Conservation (phyloP, 2,329 filamentous ascomycete species). For the Aspergillus unguis region DNA sequence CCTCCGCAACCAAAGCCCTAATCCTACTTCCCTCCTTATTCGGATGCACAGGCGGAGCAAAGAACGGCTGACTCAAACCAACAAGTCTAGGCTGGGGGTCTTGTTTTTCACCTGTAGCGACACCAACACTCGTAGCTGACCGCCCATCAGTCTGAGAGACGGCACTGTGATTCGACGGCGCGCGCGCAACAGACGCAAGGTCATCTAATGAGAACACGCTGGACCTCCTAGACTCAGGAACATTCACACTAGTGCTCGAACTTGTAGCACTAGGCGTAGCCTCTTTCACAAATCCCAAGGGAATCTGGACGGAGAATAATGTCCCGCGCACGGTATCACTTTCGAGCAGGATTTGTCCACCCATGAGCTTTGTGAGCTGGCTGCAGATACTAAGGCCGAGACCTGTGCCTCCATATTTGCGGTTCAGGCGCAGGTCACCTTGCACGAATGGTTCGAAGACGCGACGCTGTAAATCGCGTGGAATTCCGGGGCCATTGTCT, state of each 20-base stretch:
- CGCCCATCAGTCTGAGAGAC: slow-evolving; percentile 15
- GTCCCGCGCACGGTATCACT: slow-evolving; percentile 73
- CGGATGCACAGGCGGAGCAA: slow-evolving; percentile 36
- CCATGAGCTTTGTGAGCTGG: slow-evolving; percentile 80
- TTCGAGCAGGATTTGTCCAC: slow-evolving; percentile 67
- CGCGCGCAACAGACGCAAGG: slow-evolving; percentile 21
- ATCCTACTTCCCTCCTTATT: slow-evolving; percentile 65
- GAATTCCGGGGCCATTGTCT: slow-evolving; percentile 84
- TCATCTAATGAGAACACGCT: slow-evolving; percentile 31
- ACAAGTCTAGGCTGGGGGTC: slow-evolving; percentile 74
- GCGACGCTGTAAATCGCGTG: slow-evolving; percentile 69
- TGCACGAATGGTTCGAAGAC: slow-evolving; percentile 96
- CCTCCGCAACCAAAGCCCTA: slow-evolving; percentile 81
- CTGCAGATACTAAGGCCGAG: slow-evolving; percentile 85
- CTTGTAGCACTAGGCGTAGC: slow-evolving; percentile 47
- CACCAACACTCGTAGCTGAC: slow-evolving; percentile 39
- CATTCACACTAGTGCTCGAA: slow-evolving; percentile 17
- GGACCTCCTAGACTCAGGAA: slow-evolving; percentile 28
- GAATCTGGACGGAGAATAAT: slow-evolving; percentile 78
- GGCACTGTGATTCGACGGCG: slow-evolving; percentile 21
- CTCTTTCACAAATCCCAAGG: slow-evolving; percentile 71
- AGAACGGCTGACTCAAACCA: slow-evolving; percentile 80
- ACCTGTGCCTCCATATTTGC: slow-evolving; percentile 85
- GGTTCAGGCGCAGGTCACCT: slow-evolving; percentile 83
- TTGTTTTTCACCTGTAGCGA: slow-evolving; percentile 37